These are phyloP conservation scores for Wickerhamomyces tratensis DNA, from an alignment of 805 yeast species.

Conservation along the genomic window DNA sequence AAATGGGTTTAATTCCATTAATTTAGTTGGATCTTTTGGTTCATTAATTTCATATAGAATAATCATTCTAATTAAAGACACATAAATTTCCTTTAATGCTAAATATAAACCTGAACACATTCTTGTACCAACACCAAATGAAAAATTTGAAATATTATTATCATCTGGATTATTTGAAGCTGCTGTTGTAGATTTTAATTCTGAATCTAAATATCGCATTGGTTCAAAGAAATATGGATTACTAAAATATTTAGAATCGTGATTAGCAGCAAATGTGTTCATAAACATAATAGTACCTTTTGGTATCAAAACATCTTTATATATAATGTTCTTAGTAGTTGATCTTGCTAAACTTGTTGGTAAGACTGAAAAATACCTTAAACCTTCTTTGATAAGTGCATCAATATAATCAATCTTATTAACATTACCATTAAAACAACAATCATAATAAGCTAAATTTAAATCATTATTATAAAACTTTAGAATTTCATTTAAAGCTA, in stretches of 20 bases:
- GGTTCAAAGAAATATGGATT: slow-evolving; percentile 41
- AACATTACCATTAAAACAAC: slow-evolving; percentile 10
- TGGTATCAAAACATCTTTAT: slow-evolving; percentile 37
- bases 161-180: slow-evolving; percentile 1
- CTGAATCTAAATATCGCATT: slow-evolving; percentile 35
- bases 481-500: slow-evolving; percentile 33
- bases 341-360: slow-evolving; percentile 60
- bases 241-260: slow-evolving; percentile 37
- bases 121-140: slow-evolving; percentile 66
- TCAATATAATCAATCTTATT: slow-evolving; percentile 36
- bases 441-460: slow-evolving; percentile 25
- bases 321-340: slow-evolving; percentile 41
- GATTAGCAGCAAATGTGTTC: slow-evolving; percentile 67
- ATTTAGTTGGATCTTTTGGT: slow-evolving; percentile 22
- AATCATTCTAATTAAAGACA: slow-evolving; percentile 42
- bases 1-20: slow-evolving; percentile 43
- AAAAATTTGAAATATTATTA: slow-evolving; percentile 23
- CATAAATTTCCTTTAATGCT: slow-evolving; percentile 58
- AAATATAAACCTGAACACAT: slow-evolving; percentile 63
- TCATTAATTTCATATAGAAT: slow-evolving; percentile 38
- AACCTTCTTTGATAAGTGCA: slow-evolving; percentile 55
- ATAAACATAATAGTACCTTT: slow-evolving; percentile 44
- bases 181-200: too few relatives aligned
- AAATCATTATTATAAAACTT: slow-evolving; percentile 19
- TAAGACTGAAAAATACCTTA: slow-evolving; percentile 53